These are phyloP conservation scores for Daedaleopsis nitida DNA, from an alignment of 768 basidiomycete genomes.

Conservation along the genomic window DNA sequence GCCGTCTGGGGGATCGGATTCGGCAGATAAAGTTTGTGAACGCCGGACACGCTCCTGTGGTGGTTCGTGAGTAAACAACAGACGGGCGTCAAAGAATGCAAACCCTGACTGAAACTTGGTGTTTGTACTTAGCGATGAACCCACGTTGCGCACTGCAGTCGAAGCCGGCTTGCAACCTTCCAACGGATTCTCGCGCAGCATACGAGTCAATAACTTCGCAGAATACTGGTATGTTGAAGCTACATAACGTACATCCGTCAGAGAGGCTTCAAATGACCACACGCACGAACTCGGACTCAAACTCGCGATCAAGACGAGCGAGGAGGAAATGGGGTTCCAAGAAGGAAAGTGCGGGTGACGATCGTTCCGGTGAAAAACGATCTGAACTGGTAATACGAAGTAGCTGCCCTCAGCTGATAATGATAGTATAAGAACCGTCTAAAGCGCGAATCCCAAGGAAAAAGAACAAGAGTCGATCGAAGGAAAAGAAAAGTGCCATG, in stretches of 20 bases:
- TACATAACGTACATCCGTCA: neutral
- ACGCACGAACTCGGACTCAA: neutral
- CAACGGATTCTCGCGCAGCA: too few species aligned
- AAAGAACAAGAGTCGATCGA: conserved; percentile 11
- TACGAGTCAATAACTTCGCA: too few species aligned
- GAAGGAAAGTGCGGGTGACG: conserved; percentile 10
- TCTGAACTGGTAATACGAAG: conserved; percentile 12
- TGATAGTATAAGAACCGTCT: conserved; percentile 14
- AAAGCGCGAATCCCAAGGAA: conserved; percentile 1
- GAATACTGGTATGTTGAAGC: too few species aligned
- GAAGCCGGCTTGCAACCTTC: too few species aligned
- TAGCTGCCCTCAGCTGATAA: conserved; percentile 18
- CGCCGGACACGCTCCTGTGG: neutral
- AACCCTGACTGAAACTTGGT: too few species aligned
- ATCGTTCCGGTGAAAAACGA: conserved; percentile 13
- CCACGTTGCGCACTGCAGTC: too few species aligned
- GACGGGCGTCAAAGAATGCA: too few species aligned
- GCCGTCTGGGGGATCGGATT: neutral
- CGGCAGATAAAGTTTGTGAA: neutral
- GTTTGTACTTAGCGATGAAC: too few species aligned
- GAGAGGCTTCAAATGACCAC: neutral
- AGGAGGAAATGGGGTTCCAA: neutral
- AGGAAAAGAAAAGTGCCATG: conserved; percentile 8
- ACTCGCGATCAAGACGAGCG: neutral
- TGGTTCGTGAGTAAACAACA: neutral